Conservation (phyloP, 2,329 filamentous ascomycete genomes). For the Shiraia bambusicola region DNA sequence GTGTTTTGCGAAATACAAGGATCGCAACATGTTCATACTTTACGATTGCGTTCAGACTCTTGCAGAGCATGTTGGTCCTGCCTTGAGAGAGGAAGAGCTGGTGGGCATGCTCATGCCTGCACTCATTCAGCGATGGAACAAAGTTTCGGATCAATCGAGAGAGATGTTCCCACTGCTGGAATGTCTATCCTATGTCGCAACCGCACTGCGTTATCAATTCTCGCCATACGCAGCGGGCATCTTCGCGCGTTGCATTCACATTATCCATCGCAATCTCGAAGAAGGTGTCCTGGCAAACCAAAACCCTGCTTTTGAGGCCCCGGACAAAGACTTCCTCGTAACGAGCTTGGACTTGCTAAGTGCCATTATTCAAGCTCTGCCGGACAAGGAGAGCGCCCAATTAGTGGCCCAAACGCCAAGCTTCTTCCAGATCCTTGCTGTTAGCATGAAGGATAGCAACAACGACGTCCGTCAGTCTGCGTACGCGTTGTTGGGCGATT, state of each 20-base stretch:
- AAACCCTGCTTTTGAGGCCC: slow-evolving; percentile 70
- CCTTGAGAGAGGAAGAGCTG: slow-evolving; percentile 78
- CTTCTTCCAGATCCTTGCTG: slow-evolving; percentile 86
- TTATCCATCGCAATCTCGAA: slow-evolving; percentile 89
- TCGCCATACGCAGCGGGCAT: slow-evolving; percentile 82
- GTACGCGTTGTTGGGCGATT: slow-evolving; percentile 92
- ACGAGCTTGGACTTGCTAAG: slow-evolving; percentile 93
- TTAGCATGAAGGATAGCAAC: slow-evolving; percentile 88
- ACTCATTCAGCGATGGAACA: slow-evolving; percentile 83
- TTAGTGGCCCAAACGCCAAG: slow-evolving; percentile 74
- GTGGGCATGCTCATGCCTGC: slow-evolving; percentile 88
- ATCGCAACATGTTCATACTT: slow-evolving; percentile 97
- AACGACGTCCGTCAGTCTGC: slow-evolving; percentile 96
- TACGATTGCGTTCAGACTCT: slow-evolving; percentile 98
- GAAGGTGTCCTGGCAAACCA: slow-evolving; percentile 70
- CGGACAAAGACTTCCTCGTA: slow-evolving; percentile 95
- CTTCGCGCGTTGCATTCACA: slow-evolving; percentile 82
- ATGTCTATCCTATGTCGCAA: slow-evolving; percentile 90
- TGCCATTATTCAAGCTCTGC: slow-evolving; percentile 87
- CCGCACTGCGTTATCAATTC: slow-evolving; percentile 79
- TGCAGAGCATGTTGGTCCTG: slow-evolving; percentile 83
- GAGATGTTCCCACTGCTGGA: slow-evolving; percentile 96
- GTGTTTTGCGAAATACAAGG: slow-evolving; percentile 95
- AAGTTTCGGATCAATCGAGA: slow-evolving; percentile 81
- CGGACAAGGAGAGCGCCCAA: slow-evolving; percentile 69